These are phyloP conservation scores for Aspergillus ostianus DNA, from an alignment of 495 filamentous ascomycete genomes.

Conservation along the genomic window DNA sequence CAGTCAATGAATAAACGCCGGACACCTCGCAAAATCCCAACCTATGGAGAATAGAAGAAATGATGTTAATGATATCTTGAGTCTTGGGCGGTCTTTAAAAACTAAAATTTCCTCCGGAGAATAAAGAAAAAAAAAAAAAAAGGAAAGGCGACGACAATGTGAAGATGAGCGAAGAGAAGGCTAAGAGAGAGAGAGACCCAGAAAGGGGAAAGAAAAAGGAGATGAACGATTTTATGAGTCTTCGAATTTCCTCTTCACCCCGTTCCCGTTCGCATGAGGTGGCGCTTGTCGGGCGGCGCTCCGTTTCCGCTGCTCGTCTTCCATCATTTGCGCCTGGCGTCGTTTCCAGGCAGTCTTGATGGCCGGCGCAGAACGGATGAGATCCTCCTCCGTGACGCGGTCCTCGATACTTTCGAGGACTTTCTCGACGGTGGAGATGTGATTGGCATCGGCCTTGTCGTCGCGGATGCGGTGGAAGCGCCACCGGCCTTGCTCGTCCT, in stretches of 20 bases:
- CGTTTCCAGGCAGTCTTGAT: conserved; percentile 77
- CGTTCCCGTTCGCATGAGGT: conserved; percentile 34
- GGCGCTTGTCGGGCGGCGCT: conserved; percentile 22
- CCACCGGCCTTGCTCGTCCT: conserved; percentile 73
- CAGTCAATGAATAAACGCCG: conserved; percentile 9
- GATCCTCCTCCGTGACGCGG: conserved; percentile 62
- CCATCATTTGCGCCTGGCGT: conserved; percentile 34
- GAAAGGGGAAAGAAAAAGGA: conserved; percentile 15
- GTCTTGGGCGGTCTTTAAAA: not conserved
- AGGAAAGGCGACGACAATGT: conserved; percentile 8
- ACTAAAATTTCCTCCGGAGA: not conserved
- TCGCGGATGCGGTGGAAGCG: conserved; percentile 82
- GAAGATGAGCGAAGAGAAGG: conserved; percentile 12
- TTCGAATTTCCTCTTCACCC: conserved; percentile 49
- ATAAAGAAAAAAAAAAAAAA: conserved; percentile 8
- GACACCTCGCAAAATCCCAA: conserved; percentile 20
- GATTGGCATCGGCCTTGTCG: conserved; percentile 89
- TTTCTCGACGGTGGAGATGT: conserved; percentile 73
- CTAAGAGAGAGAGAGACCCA: conserved; percentile 11
- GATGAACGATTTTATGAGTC: conserved; percentile 34
- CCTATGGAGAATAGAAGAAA: not conserved
- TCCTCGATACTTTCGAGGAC: conserved; percentile 84
- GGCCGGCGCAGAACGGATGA: conserved; percentile 58
- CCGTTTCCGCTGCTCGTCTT: conserved; percentile 27
- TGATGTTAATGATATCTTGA: not conserved